Evolutionary conservation across 148 eudicot genomes (phyloP).

Genomic region (Heliamphora exappendiculata): DNA sequence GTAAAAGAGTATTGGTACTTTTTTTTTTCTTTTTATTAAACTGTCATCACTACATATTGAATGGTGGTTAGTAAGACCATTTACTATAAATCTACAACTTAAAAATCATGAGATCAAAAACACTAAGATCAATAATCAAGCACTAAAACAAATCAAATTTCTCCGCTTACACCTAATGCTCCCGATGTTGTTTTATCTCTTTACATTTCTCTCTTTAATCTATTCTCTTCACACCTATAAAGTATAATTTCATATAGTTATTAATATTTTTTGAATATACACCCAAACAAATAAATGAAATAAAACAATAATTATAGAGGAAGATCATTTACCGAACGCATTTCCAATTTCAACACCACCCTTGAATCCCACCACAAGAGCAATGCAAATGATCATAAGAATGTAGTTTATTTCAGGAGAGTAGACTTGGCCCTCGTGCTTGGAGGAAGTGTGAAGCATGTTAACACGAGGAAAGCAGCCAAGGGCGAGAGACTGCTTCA

Average conservation of each 20-base stretch:
- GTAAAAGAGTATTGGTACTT: too few relatives aligned
- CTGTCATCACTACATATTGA: too few relatives aligned
- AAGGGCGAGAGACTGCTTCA: slow-evolving; percentile 41
- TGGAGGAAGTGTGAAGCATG: slow-evolving; percentile 37
- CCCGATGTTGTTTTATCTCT: too few relatives aligned
- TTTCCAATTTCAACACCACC: slow-evolving; percentile 27
- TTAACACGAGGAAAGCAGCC: slow-evolving; percentile 49
- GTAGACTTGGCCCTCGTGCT: slow-evolving; percentile 42
- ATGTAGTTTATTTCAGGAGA: slow-evolving; percentile 37
- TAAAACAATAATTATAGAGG: not conserved
- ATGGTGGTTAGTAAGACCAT: too few relatives aligned
- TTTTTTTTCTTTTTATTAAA: too few relatives aligned
- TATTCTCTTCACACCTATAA: too few relatives aligned
- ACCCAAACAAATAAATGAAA: not conserved
- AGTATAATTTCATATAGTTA: too few relatives aligned
- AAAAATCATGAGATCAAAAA: too few relatives aligned
- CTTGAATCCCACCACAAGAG: slow-evolving; percentile 28
- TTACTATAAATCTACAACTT: too few relatives aligned
- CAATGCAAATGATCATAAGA: slow-evolving; percentile 34
- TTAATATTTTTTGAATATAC: not conserved
- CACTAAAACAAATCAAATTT: not conserved
- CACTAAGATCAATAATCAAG: too few relatives aligned
- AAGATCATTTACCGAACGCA: slow-evolving; percentile 31
- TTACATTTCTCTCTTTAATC: too few relatives aligned
- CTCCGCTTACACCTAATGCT: not conserved